Base-by-base conservation (phyloP, 2,329 filamentous ascomycete species). In the Aspergillus sp. region DNA sequence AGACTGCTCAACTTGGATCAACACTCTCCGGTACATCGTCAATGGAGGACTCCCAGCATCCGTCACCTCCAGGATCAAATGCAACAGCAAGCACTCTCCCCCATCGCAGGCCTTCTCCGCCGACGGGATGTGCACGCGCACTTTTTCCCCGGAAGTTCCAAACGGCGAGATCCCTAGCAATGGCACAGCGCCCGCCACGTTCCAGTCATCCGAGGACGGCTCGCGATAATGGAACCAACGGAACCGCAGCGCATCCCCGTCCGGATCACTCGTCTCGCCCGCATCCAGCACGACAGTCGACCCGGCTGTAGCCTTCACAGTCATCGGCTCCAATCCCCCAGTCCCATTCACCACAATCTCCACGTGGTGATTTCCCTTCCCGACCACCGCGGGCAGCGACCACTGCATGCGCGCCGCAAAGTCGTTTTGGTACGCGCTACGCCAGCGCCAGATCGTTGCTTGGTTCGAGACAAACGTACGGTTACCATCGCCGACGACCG, bases 371-470 rank as follows among this genome's bases (percentile, higher is more conserved):
- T 65, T 64, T 30, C 52, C 53, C 55, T 45, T 63, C 55, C 56
- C 36, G 11, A 49, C 16, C 33, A 60, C 42, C 22, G 53, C 26
- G 1, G 55, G 52, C 3, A 74, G 63, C 13, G 68, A 78, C 80
- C 70, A 82, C 59, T 72, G 75, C 59, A 78, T 79, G 22, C 69
- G 67, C 20, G 71, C 79, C 9, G 69, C 78, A 60, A 76, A 81
- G 50, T 81, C 78, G 45, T 76, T 74, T 61, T 81, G 78, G 51
- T 76, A 81, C 0, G 78, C 76, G 48, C 75, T 67, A 13, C 78
- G 63, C 79, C 78, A 82, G n/a, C 79, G 67, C 78, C 79, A 81
- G 30, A 81, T 76, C 0, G 76, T 78, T 2, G 77, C 77, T 19
- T 79, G 73, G 45, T 76, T 79, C 35, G 65, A 67, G 32, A 61